Conservation (phyloP, 225 moss, liverwort and hornwort genomes). For the Ulota crispa region DNA sequence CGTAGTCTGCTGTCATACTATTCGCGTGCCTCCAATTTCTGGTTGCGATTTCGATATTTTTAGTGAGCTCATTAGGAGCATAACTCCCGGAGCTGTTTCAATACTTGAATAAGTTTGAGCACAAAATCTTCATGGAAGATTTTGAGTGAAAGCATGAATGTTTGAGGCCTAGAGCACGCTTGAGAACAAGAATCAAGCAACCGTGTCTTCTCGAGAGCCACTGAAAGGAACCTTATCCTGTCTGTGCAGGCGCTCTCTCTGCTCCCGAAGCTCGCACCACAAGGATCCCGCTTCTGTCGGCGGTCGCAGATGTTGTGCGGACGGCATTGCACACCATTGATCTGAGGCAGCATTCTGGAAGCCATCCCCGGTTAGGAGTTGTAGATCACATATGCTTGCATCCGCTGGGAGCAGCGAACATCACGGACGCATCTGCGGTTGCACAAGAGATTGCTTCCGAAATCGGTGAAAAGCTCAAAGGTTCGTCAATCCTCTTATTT, state of each 20-base stretch:
- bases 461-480: slow-evolving; percentile 68
- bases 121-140: background rate
- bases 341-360: slow-evolving; percentile 70
- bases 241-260: slow-evolving; percentile 39
- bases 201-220: background rate
- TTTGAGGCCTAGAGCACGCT: background rate
- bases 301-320: slow-evolving; percentile 65
- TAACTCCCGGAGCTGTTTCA: background rate
- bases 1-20: background rate
- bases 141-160: no score
- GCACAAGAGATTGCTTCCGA: slow-evolving; percentile 77
- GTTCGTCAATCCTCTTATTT: slow-evolving; percentile 26
- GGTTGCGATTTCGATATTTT: background rate
- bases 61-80: background rate
- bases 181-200: background rate
- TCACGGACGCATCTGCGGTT: slow-evolving; percentile 63
- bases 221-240: background rate
- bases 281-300: slow-evolving; percentile 42
- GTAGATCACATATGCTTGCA: slow-evolving; percentile 94
- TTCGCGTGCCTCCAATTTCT: background rate
- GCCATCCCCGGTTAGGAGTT: slow-evolving; percentile 86
- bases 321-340: slow-evolving; percentile 71
- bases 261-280: background rate
- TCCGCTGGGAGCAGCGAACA: slow-evolving; percentile 60
- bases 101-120: background rate